Conservation (phyloP, 2,329 filamentous ascomycete species). For the Diaporthe caulivora region DNA sequence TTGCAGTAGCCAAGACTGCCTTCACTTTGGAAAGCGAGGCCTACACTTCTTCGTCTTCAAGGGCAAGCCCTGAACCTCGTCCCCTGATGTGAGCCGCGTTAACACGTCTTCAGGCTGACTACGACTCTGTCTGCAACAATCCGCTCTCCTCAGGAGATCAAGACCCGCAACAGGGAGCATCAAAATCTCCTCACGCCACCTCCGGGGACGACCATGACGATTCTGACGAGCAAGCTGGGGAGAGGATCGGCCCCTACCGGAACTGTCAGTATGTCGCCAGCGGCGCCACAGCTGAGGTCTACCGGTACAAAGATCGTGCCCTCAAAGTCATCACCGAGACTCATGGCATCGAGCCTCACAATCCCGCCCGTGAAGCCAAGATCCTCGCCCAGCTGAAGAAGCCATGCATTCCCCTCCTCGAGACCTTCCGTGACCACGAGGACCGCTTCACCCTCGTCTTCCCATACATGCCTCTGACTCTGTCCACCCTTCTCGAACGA, state of each 20-base stretch:
- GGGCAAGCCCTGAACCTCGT: conserved; percentile 58
- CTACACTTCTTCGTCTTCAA: conserved; percentile 68
- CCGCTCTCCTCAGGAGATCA: conserved; percentile 39
- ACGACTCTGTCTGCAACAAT: conserved; percentile 59
- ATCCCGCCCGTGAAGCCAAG: conserved; percentile 82
- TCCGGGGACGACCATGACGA: conserved; percentile 23
- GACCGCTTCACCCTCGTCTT: conserved; percentile 84
- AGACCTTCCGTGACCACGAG: conserved; percentile 78
- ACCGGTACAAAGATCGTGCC: conserved; percentile 74
- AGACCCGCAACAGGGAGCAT: conserved; percentile 27
- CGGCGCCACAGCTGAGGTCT: conserved; percentile 88
- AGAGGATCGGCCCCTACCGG: conserved; percentile 65
- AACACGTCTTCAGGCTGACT: conserved; percentile 65
- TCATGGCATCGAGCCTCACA: conserved; percentile 82
- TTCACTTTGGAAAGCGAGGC: conserved; percentile 75
- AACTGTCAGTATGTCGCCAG: conserved; percentile 68
- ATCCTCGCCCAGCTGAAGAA: conserved; percentile 73
- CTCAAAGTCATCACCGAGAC: conserved; percentile 88
- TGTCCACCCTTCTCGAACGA: conserved; percentile 74
- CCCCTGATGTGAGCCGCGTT: background rate
- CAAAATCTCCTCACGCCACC: conserved; percentile 6
- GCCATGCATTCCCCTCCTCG: conserved; percentile 74
- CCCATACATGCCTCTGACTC: conserved; percentile 82
- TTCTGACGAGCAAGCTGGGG: conserved; percentile 47
- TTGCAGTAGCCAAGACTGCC: conserved; percentile 57